Conservation (phyloP, 495 filamentous ascomycete species). For the Penicillium herquei region DNA sequence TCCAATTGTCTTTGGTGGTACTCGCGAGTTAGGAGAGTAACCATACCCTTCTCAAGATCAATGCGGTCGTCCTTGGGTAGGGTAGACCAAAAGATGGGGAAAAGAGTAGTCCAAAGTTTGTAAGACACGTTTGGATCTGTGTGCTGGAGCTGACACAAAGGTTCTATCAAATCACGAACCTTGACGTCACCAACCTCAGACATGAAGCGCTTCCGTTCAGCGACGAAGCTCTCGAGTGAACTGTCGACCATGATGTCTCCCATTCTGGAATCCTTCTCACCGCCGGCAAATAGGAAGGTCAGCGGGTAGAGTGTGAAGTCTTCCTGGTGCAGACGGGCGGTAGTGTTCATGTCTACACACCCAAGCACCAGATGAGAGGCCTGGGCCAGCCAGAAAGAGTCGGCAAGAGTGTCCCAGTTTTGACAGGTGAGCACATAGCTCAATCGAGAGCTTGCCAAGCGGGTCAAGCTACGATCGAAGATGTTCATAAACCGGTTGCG, state of each 20-base stretch:
- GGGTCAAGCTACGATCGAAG: slow-evolving; percentile 86
- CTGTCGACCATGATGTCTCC: slow-evolving; percentile 73
- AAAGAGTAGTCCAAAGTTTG: slow-evolving; percentile 84
- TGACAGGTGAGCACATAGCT: slow-evolving; percentile 88
- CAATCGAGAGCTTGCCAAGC: slow-evolving; percentile 78
- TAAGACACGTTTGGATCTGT: slow-evolving; percentile 76
- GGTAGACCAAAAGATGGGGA: slow-evolving; percentile 91
- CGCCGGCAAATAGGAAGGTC: slow-evolving; percentile 62
- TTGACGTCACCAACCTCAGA: slow-evolving; percentile 78
- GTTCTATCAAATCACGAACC: slow-evolving; percentile 82
- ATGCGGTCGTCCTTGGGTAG: slow-evolving; percentile 80
- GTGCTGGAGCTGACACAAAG: slow-evolving; percentile 92
- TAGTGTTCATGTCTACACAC: slow-evolving; percentile 78
- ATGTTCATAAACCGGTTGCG: slow-evolving; percentile 93
- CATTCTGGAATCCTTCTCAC: slow-evolving; percentile 68
- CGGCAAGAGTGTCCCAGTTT: slow-evolving; percentile 92
- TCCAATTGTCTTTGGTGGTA: slow-evolving; percentile 93
- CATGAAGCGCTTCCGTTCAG: slow-evolving; percentile 76
- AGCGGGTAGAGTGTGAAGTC: slow-evolving; percentile 77
- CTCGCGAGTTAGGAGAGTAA: slow-evolving; percentile 84
- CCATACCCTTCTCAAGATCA: slow-evolving; percentile 88
- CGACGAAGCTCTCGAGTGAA: slow-evolving; percentile 76
- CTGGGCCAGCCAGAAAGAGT: slow-evolving; percentile 96
- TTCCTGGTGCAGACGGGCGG: slow-evolving; percentile 71
- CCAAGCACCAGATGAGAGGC: slow-evolving; percentile 89